Evolutionary conservation across 2,329 filamentous ascomycete species (phyloP).

Genomic region (Aspergillus jensenii): DNA sequence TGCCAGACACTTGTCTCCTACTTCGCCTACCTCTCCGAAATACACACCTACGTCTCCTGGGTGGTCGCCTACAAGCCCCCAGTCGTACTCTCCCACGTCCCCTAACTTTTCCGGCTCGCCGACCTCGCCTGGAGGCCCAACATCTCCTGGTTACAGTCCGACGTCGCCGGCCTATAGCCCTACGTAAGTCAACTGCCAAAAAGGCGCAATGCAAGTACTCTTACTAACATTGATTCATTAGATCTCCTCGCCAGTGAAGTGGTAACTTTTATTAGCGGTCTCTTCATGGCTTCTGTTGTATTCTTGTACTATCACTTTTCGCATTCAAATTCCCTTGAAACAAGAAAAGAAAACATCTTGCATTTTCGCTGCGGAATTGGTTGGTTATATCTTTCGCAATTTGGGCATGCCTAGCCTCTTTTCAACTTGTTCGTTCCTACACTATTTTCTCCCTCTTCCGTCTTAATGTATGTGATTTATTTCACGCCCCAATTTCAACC

Average conservation of each 20-base stretch:
- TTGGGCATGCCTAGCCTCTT: slow-evolving; percentile 28
- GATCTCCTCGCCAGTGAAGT: slow-evolving; percentile 44
- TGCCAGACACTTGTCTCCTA: slow-evolving; percentile 43
- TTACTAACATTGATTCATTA: slow-evolving; percentile 20
- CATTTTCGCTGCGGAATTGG: slow-evolving; percentile 37
- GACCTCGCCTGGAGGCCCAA: slow-evolving; percentile 42
- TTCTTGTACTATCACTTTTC: slow-evolving; percentile 41
- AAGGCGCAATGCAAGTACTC: not conserved
- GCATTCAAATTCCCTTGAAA: slow-evolving; percentile 17
- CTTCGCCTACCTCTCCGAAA: slow-evolving; percentile 52
- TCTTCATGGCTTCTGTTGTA: slow-evolving; percentile 25
- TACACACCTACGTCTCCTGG: slow-evolving; percentile 59
- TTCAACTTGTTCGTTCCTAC: slow-evolving; percentile 13
- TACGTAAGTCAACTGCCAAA: slow-evolving; percentile 33
- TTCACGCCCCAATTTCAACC: slow-evolving; percentile 21
- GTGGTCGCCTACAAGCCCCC: slow-evolving; percentile 48
- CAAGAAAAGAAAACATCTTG: slow-evolving; percentile 37
- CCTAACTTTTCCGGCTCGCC: slow-evolving; percentile 49
- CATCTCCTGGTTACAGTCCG: slow-evolving; percentile 45
- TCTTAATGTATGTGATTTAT: slow-evolving; percentile 34
- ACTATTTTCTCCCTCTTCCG: not conserved
- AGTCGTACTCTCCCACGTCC: slow-evolving; percentile 52
- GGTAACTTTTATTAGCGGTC: slow-evolving; percentile 21
- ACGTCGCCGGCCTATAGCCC: slow-evolving; percentile 46
- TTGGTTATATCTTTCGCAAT: slow-evolving; percentile 40